These are phyloP conservation scores for Fusarium sp. DNA, from an alignment of 2,329 filamentous ascomycete genomes.

Conservation along the genomic window DNA sequence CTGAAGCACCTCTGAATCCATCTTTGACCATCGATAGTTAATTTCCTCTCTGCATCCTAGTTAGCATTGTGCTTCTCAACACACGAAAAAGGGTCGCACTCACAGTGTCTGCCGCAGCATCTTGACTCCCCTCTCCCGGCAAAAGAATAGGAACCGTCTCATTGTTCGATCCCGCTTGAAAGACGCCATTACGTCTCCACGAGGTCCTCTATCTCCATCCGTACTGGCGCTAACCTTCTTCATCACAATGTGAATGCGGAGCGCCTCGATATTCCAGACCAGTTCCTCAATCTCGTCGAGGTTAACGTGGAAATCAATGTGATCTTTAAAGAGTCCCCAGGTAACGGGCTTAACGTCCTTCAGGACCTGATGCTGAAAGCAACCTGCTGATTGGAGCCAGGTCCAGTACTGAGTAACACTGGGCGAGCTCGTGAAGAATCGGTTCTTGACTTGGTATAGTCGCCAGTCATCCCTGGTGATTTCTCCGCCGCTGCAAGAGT, in stretches of 20 bases:
- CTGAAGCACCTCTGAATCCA: slow-evolving; percentile 50
- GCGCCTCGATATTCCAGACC: slow-evolving; percentile 55
- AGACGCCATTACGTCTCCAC: slow-evolving; percentile 61
- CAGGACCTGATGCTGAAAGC: slow-evolving; percentile 67
- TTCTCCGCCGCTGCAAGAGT: slow-evolving; percentile 60
- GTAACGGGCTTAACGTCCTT: slow-evolving; percentile 55
- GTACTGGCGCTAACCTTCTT: slow-evolving; percentile 42
- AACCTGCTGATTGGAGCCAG: slow-evolving; percentile 54
- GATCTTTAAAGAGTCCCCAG: slow-evolving; percentile 64
- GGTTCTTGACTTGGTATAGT: slow-evolving; percentile 64
- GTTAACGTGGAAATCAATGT: slow-evolving; percentile 62
- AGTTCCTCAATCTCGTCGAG: slow-evolving; percentile 61
- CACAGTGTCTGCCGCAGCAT: slow-evolving; percentile 56
- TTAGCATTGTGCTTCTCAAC: slow-evolving; percentile 22
- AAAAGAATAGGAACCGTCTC: slow-evolving; percentile 62
- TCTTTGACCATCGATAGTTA: slow-evolving; percentile 49
- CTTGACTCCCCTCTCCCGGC: slow-evolving; percentile 56
- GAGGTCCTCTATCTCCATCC: slow-evolving; percentile 48
- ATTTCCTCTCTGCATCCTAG: slow-evolving; percentile 49
- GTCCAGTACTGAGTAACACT: slow-evolving; percentile 68
- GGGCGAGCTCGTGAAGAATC: slow-evolving; percentile 57
- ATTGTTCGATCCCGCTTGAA: slow-evolving; percentile 67
- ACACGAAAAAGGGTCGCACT: slow-evolving; percentile 39
- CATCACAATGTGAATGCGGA: slow-evolving; percentile 57
- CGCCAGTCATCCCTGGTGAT: slow-evolving; percentile 63